Base-by-base conservation (phyloP, 2,329 filamentous ascomycete genomes). In the Colletotrichum gloeosporioides region DNA sequence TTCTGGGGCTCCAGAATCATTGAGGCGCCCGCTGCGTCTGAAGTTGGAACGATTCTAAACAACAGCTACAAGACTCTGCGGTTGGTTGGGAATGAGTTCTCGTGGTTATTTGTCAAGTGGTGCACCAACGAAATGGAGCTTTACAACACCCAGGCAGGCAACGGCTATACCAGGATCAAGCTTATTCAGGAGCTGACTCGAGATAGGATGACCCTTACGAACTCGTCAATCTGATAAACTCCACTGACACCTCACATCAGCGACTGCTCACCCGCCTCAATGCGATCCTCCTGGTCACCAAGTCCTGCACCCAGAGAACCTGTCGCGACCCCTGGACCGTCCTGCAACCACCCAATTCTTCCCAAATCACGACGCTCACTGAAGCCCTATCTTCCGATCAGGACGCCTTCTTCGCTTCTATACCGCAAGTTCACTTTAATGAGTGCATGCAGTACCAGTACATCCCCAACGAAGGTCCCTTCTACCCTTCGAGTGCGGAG, bases 61-160 rank as follows among this genome's bases (percentile, higher is more conserved):
- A 83, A 81, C 69, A 80, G 73, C 34, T 82, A 83, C 78, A 82
- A 82, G 69, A 79, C 82, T 2, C 53, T 83, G 29, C 78, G 82
- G 2, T 77, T 82, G 39, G 78, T 82, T 2, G 78, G 79, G 27
- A 78, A 78, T 9, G 71, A 79, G 32, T 70, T 75, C 18, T 76
- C 76, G 7, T 83, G 77, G 71, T 68, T 82, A 66, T 84, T 78
- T 68, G 73, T 77, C 6, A 73, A 73, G 15, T 84, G 82, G 82
- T 84, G 82, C 73, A 82, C 79, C 44, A 78, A 79, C 66, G 79
- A 64, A 32, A 39, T 64, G n/a, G 82, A 84, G 77, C 78, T 84
- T 10, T 84, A 84, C 77, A 79, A 82, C 76, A 83, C 81, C 6
- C 39, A 65, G 34, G 63, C n/a, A 31, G 34, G 63, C 16, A 29